phyloP scores from a whole-genome alignment of 2,329 filamentous ascomycete species.

The Diaporthe destruens region DNA sequence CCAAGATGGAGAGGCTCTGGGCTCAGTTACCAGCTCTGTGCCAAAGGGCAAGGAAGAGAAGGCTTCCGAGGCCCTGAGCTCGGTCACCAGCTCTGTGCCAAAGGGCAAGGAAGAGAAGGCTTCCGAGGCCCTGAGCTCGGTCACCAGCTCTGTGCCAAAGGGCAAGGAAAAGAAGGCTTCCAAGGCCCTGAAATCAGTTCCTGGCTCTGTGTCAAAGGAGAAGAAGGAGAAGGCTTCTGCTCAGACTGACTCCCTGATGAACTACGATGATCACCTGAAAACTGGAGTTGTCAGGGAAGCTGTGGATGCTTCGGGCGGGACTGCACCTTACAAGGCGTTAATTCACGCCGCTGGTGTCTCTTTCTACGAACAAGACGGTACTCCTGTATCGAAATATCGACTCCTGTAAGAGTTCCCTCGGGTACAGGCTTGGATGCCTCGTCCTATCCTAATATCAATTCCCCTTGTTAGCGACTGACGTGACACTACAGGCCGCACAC shows the following conservation, averaged over 20 bases:
- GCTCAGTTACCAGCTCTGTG: neutral
- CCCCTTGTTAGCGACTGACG: neutral
- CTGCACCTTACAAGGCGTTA: neutral
- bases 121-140: neutral
- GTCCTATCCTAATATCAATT: neutral
- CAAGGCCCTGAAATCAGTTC: neutral
- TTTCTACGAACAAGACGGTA: neutral
- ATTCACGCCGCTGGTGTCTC: neutral
- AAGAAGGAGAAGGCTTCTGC: neutral
- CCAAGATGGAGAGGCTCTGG: neutral
- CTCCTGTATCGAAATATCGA: neutral
- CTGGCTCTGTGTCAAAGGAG: neutral
- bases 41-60: neutral
- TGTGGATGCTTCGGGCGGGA: slow-evolving; percentile 17
- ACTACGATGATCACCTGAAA: neutral
- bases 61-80: too few species aligned
- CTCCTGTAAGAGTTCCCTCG: neutral
- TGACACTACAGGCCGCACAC: slow-evolving; percentile 12
- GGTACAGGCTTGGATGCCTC: neutral
- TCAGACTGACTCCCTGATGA: neutral
- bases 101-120: neutral
- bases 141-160: neutral
- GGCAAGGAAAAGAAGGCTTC: neutral
- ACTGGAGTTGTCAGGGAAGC: neutral
- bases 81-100: neutral